Evolutionary conservation across 805 yeast genomes (phyloP).

Genomic region (Saccharomycopsis fodiens): DNA sequence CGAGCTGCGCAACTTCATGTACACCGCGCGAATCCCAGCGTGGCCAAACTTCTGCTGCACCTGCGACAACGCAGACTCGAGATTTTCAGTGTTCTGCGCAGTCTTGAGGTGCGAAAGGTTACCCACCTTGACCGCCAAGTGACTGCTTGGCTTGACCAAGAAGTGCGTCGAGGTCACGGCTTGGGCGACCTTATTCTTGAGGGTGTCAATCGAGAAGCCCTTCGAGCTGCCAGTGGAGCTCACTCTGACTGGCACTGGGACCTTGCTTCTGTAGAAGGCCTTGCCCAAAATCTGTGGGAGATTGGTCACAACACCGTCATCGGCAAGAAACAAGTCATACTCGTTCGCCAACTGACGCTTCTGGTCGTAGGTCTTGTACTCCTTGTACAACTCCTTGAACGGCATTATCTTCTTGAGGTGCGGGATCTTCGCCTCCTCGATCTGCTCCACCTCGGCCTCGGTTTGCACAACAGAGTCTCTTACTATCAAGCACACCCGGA

Average conservation of each 20-base stretch:
- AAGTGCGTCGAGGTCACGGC: slow-evolving; percentile 51
- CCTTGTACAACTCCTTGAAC: slow-evolving; percentile 69
- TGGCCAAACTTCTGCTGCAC: background rate
- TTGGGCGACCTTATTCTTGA: slow-evolving; percentile 52
- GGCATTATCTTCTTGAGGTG: slow-evolving; percentile 38
- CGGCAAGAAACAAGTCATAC: slow-evolving; percentile 75
- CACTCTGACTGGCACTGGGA: slow-evolving; percentile 60
- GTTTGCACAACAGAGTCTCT: slow-evolving; percentile 50
- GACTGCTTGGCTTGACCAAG: slow-evolving; percentile 67
- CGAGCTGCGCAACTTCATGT: slow-evolving; percentile 59
- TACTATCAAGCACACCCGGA: slow-evolving; percentile 57
- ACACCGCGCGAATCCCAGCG: slow-evolving; percentile 46
- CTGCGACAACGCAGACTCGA: background rate
- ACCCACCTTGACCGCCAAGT: slow-evolving; percentile 62
- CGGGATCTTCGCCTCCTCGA: slow-evolving; percentile 41
- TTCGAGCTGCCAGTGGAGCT: slow-evolving; percentile 25
- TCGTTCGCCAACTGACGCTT: slow-evolving; percentile 64
- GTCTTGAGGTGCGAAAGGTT: slow-evolving; percentile 23
- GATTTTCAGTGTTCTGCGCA: background rate
- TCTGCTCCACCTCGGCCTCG: slow-evolving; percentile 33
- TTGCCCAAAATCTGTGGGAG: slow-evolving; percentile 87
- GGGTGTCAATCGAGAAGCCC: slow-evolving; percentile 42
- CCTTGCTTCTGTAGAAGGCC: slow-evolving; percentile 60
- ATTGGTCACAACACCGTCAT: slow-evolving; percentile 70
- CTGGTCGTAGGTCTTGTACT: slow-evolving; percentile 82